A percentile compares a stretch with the other conserved stretches of the same genome.
These are phyloP conservation scores for Acephala macrosclerotiorum DNA, from an alignment of 2,329 filamentous ascomycete species.

Conservation along the genomic window DNA sequence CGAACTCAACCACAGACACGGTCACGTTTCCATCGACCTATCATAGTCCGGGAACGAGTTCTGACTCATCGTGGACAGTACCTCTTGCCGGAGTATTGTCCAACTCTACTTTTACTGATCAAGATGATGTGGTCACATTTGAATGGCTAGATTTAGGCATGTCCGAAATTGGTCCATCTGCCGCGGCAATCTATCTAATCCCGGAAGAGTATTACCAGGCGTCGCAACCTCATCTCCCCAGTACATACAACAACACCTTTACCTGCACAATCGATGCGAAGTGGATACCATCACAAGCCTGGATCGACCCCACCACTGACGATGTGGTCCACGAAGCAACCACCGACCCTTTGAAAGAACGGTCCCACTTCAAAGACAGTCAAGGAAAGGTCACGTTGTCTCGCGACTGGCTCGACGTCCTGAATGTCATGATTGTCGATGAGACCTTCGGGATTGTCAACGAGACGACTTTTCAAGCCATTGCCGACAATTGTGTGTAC, in stretches of 20 bases:
- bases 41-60: too few species aligned
- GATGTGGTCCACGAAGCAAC: not conserved
- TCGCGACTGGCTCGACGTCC: not conserved
- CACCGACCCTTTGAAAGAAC: not conserved
- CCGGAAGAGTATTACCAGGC: too few species aligned
- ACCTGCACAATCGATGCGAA: not conserved
- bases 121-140: too few species aligned
- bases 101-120: too few species aligned
- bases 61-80: too few species aligned
- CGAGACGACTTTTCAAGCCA: not conserved
- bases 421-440: not conserved
- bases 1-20: too few species aligned
- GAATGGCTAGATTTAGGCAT: too few species aligned
- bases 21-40: not conserved
- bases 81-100: too few species aligned
- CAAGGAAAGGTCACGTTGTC: not conserved
- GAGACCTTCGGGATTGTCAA: not conserved
- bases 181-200: too few species aligned
- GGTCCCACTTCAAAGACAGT: not conserved
- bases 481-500: not conserved
- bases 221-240: not conserved
- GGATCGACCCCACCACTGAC: slow-evolving; percentile 3
- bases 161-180: too few species aligned
- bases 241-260: not conserved
- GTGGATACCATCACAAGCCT: slow-evolving; percentile 6